Base-by-base conservation (phyloP, 257 asterid species). In the Solanum chmielewskii region DNA sequence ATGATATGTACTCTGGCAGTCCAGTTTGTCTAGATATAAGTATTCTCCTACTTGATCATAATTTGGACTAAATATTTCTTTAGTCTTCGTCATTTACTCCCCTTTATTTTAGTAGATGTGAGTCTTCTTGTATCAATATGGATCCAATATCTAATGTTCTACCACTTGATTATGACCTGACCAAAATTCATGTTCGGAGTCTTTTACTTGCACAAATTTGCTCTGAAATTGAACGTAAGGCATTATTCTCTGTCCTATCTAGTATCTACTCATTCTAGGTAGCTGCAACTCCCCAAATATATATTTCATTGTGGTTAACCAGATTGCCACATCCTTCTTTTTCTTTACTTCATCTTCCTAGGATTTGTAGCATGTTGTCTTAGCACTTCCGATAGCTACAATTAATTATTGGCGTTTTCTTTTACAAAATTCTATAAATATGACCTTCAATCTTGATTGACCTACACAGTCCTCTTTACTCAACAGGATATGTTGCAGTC, bases 401-500 rank as follows among this genome's bases (percentile, higher is more conserved):
- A 2, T 35, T 2, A 31, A 86, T 49, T 69, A 20, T 80, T 6
- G 68, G 20, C 18, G 27, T 6, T 77, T 35, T 59, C 56, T 39
- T 59, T 70, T 73, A 86, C 5, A 11, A 56, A 29, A 37, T 49
- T 83, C 60, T 29, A 74, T n/a, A 31, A n/a, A 44, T 33, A 80
- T 47, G 29, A n/a, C 23, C 62, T 25, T 47, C 8, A n/a, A 41
- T 45, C 52, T 23, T 60, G 41, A 88, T 89, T 62, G 88, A 88
- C 90, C 33, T 25, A 27, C 69, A 15, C 84, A 37, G 81, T 86
- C 87, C 81, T 89, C 85, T 89, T 76, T 88, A 86, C 84, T 86
- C 82, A 64, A 70, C 88, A 87, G 90, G 91, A 78, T 69, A 87
- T 88, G 86, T 75, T 85, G 84, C 86, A 70, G 71, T 88, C 83